phyloP scores from a whole-genome alignment of 768 basidiomycete genomes.

The Phanerochaete sordida region DNA sequence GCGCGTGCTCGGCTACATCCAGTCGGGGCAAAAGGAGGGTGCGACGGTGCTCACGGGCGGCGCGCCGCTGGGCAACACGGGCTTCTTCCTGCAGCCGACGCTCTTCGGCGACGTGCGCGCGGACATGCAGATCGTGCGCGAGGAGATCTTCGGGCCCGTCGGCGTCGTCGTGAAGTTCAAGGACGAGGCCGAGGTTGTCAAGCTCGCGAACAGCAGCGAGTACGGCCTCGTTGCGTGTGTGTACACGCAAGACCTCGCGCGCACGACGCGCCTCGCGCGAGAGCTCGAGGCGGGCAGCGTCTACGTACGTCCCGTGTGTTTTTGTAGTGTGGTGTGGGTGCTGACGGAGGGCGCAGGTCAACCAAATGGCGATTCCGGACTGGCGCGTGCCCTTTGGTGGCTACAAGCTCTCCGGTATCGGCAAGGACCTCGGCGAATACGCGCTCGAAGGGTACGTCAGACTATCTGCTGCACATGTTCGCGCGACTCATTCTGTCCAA shows the following conservation, averaged over 20 bases:
- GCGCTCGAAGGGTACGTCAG: slow-evolving; percentile 54
- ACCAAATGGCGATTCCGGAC: not conserved
- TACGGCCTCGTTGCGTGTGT: slow-evolving; percentile 51
- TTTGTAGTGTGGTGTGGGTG: not conserved
- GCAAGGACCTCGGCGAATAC: slow-evolving; percentile 78
- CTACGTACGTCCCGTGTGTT: slow-evolving; percentile 17
- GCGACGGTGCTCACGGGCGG: slow-evolving; percentile 68
- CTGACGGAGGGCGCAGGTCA: not conserved
- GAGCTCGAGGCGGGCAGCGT: slow-evolving; percentile 40
- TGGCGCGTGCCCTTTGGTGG: slow-evolving; percentile 70
- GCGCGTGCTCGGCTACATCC: slow-evolving; percentile 77
- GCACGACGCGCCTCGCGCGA: slow-evolving; percentile 36
- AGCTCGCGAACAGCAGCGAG: slow-evolving; percentile 41
- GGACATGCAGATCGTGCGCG: slow-evolving; percentile 70
- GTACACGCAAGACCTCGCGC: slow-evolving; percentile 41
- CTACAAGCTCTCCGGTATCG: slow-evolving; percentile 80
- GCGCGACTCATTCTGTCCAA: too few relatives aligned
- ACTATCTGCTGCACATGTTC: too few relatives aligned
- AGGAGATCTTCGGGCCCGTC: slow-evolving; percentile 82
- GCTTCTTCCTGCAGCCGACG: slow-evolving; percentile 73
- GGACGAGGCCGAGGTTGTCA: slow-evolving; percentile 34
- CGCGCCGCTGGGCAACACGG: slow-evolving; percentile 50
- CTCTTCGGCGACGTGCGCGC: slow-evolving; percentile 63
- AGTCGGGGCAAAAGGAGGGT: slow-evolving; percentile 65
- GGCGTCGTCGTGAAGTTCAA: slow-evolving; percentile 75